A percentile compares a stretch with the other conserved stretches of the same genome.
Conservation (phyloP, 805 yeast genomes). For the Sugiyamaella smithiae region DNA sequence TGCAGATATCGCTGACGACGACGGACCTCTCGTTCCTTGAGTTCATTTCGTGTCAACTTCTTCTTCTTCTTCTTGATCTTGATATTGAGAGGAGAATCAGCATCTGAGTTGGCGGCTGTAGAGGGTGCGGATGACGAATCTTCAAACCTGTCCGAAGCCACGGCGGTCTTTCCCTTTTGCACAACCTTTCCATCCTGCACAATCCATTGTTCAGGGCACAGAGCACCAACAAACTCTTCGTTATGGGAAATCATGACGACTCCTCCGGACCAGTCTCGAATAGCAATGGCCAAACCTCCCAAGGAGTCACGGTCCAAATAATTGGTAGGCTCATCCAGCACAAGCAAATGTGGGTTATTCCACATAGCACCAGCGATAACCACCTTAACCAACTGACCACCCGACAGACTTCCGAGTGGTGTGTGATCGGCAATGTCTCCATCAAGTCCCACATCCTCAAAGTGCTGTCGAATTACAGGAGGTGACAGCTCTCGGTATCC, state of each 20-base stretch:
- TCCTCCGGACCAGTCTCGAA: slow-evolving; percentile 97
- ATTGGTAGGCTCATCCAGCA: slow-evolving; percentile 98
- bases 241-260: slow-evolving; percentile 98
- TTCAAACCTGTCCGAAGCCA: slow-evolving; percentile 78
- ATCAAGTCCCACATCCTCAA: slow-evolving; percentile 95
- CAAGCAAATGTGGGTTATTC: slow-evolving; percentile 97
- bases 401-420: slow-evolving; percentile 92
- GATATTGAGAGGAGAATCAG: slow-evolving; percentile 93
- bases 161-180: slow-evolving; percentile 72
- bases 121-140: slow-evolving; percentile 61
- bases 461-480: slow-evolving; percentile 89
- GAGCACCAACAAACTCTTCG: slow-evolving; percentile 93
- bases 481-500: slow-evolving; percentile 96
- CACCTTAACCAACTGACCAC: slow-evolving; percentile 97
- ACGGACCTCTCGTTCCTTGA: slow-evolving; percentile 87
- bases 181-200: slow-evolving; percentile 90
- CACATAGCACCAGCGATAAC: slow-evolving; percentile 99
- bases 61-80: slow-evolving; percentile 90
- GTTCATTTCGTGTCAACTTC: slow-evolving; percentile 96
- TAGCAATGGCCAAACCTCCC: slow-evolving; percentile 96
- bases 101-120: slow-evolving; percentile 46
- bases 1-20: slow-evolving; percentile 91
- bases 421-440: slow-evolving; percentile 99
- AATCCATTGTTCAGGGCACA: slow-evolving; percentile 98
- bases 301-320: slow-evolving; percentile 98